Evolutionary conservation across 1,284 basidiomycete species (phyloP).

Genomic region (Melampsora medusae): DNA sequence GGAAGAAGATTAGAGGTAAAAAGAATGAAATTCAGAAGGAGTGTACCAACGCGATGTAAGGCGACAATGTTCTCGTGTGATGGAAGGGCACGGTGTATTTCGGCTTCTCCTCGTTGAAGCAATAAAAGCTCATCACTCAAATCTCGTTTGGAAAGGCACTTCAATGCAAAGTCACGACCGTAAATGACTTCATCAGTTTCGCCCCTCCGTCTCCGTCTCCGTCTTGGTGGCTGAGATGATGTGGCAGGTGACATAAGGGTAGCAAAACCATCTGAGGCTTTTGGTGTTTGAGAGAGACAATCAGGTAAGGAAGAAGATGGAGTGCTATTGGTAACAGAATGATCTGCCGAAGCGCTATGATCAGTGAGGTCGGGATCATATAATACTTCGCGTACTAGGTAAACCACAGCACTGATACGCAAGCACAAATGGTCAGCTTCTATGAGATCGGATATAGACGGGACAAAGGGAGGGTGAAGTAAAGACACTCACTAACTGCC

Average conservation of each 20-base stretch:
- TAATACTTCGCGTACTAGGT: conserved; percentile 80
- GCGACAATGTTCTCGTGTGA: conserved; percentile 93
- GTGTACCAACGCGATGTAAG: conserved; percentile 62
- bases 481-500: conserved; percentile 37
- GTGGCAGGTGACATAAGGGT: conserved; percentile 58
- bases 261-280: conserved; percentile 27
- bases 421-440: not conserved
- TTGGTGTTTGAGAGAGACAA: conserved; percentile 39
- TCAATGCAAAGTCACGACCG: conserved; percentile 87
- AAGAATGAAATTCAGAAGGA: not conserved
- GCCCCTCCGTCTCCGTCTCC: conserved; percentile 5
- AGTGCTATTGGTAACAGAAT: conserved; percentile 57
- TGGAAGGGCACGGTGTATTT: conserved; percentile 88
- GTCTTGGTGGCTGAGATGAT: conserved; percentile 43
- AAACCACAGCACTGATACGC: conserved; percentile 60
- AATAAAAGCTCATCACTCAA: conserved; percentile 77
- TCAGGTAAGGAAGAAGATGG: conserved; percentile 47
- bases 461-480: not conserved
- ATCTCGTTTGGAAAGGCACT: conserved; percentile 90
- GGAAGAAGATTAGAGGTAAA: not conserved
- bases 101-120: conserved; percentile 62
- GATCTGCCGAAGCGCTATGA: conserved; percentile 36
- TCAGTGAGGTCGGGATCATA: conserved; percentile 59
- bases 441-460: not conserved
- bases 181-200: conserved; percentile 56